A percentile compares a stretch with the other conserved stretches of the same genome.
Evolutionary conservation across 306 rosid genomes (phyloP).

Genomic region (Crotalaria pallida): DNA sequence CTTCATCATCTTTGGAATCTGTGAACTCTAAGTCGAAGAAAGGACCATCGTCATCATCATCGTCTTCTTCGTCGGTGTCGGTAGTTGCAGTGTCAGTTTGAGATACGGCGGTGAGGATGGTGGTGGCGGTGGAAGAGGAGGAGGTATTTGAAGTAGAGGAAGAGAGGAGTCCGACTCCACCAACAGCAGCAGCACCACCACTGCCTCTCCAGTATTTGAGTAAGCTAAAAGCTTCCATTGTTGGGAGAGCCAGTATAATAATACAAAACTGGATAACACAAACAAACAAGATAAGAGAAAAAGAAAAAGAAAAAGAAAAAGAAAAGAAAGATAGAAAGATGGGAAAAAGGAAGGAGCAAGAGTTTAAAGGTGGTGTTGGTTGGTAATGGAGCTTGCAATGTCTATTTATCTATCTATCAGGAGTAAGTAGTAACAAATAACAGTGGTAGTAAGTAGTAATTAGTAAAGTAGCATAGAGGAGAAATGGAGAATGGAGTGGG

Average conservation of each 20-base stretch:
- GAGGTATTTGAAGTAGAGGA: neutral
- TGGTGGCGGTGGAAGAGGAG: constrained; percentile 21
- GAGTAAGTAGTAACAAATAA: too few relatives aligned
- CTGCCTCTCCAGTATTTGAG: constrained; percentile 94
- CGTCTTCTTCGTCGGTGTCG: neutral
- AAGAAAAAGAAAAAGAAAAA: neutral
- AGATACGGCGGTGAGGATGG: constrained; percentile 36
- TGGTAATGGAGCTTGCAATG: too few relatives aligned
- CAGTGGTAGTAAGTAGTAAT: too few relatives aligned
- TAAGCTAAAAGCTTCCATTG: constrained; percentile 96
- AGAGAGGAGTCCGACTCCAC: constrained; percentile 17
- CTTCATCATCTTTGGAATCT: constrained; percentile 35
- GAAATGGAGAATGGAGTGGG: too few relatives aligned
- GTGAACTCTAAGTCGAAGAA: constrained; percentile 89
- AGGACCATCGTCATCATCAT: constrained; percentile 65
- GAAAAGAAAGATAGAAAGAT: too few relatives aligned
- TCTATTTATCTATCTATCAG: too few relatives aligned
- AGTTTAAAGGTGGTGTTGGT: too few relatives aligned
- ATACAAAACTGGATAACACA: neutral
- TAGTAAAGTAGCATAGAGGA: too few relatives aligned
- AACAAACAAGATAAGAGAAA: neutral
- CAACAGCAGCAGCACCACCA: constrained; percentile 17
- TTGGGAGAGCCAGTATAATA: constrained; percentile 97
- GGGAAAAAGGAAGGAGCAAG: too few relatives aligned
- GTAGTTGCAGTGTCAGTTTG: constrained; percentile 18